Base-by-base conservation (phyloP, 202 grass and related monocot species). In the Zoysia matrella region DNA sequence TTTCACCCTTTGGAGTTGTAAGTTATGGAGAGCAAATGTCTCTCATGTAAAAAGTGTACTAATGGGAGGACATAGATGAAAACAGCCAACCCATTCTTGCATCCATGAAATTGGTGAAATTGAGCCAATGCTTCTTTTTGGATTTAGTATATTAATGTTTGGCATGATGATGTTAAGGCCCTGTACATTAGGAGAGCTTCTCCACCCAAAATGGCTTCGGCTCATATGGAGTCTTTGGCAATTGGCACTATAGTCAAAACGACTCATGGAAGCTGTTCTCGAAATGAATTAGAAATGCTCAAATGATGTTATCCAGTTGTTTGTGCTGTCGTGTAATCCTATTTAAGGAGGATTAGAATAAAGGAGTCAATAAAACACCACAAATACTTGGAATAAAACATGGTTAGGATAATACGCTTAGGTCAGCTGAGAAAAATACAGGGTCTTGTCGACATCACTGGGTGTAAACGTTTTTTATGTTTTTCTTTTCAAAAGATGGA, bases 1-100 rank as follows among this genome's bases (percentile, higher is more conserved):
- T 86, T 83, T 53, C 86, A 36, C 7, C 64, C 49, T 22, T 58
- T 18, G 65, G 50, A 15, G 76, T 74, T 58, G 79, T 44, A n/a
- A 18, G 14, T 22, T 22, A 10, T 55, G 14, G 39, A 58, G 42
- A 15, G 73, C 51, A 11, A 77, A 73, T 4, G 5, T 45, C 52
- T 18, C 60, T 85, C 11, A 0, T 62, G 41, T 18, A 14, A 8
- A 22, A 5, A 36, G 4, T 67, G 39, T 18, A 18, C 43, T 51
- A 3, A 1, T 40, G 30, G 22, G 39, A 69, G 56, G 56, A 4
- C 22, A 88, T 14, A 79, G 84, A 65, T 45, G 42, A 39, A 80
- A 80, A 56, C 74, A 75, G 76, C 51, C 22, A 71, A 88, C 10
- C 9, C 4, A 5, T 39, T 75, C 30, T 76, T 71, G 11, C 42